phyloP scores from a whole-genome alignment of 2,329 filamentous ascomycete species.

The Beauveria rudraprayagi region DNA sequence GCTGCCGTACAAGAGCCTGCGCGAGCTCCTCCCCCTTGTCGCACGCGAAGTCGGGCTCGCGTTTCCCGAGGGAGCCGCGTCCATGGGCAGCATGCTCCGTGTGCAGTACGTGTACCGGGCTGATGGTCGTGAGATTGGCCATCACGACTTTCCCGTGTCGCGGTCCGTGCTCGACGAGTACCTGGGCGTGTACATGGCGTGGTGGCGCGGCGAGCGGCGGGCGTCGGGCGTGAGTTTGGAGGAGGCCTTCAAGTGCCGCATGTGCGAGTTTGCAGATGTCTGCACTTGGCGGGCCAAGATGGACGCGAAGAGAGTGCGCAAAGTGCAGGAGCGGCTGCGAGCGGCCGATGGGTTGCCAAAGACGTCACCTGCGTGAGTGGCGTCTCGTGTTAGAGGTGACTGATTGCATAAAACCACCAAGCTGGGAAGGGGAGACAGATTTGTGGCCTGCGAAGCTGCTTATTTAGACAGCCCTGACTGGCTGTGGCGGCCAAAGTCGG shows the following conservation, averaged over 20 bases:
- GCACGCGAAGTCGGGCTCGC: constrained; percentile 40
- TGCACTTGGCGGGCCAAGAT: constrained; percentile 72
- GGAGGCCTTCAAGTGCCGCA: constrained; percentile 81
- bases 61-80: constrained; percentile 41
- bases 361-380: neutral
- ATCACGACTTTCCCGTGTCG: constrained; percentile 59
- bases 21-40: constrained; percentile 39
- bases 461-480: too few relatives aligned
- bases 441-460: too few relatives aligned
- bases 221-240: constrained; percentile 71
- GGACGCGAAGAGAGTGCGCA: constrained; percentile 45
- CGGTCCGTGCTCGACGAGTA: constrained; percentile 55
- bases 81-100: constrained; percentile 42
- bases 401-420: neutral
- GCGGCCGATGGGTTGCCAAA: constrained; percentile 5
- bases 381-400: neutral
- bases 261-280: constrained; percentile 71
- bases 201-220: constrained; percentile 74
- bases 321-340: constrained; percentile 19
- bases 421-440: too few relatives aligned
- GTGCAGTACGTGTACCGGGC: constrained; percentile 46
- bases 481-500: too few relatives aligned
- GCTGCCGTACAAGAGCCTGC: constrained; percentile 40
- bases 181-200: constrained; percentile 62
- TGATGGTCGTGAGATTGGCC: constrained; percentile 46